These are phyloP conservation scores for Lycium ferocissimum DNA, from an alignment of 257 asterid species.

Conservation along the genomic window DNA sequence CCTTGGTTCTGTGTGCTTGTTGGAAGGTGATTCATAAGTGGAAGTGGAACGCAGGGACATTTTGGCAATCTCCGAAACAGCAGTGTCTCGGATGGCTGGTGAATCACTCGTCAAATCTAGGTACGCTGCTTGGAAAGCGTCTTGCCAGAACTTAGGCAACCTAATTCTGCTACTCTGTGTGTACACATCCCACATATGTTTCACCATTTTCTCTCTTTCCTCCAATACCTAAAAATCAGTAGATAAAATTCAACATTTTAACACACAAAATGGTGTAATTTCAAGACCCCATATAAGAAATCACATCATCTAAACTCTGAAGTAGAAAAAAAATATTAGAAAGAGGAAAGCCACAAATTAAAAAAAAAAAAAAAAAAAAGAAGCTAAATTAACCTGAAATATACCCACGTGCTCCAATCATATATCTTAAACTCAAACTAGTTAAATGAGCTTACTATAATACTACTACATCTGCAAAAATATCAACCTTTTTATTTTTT, in stretches of 20 bases:
- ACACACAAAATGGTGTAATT: constrained; percentile 5
- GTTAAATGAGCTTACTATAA: not conserved
- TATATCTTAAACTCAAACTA: not conserved
- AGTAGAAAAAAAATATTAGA: not conserved
- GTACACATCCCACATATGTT: constrained; percentile 91
- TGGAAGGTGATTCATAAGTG: constrained; percentile 35
- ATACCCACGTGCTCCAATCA: not conserved
- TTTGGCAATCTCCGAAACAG: constrained; percentile 85
- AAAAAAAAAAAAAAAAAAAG: not conserved
- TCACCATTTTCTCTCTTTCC: constrained; percentile 84
- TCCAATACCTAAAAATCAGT: constrained; percentile 68
- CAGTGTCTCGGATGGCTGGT: constrained; percentile 52
- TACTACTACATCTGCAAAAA: not conserved
- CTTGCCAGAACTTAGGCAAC: constrained; percentile 86
- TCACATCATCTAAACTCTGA: not conserved
- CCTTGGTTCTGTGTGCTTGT: constrained; percentile 7
- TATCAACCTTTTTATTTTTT: not conserved
- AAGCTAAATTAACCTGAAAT: not conserved
- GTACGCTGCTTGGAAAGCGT: constrained; percentile 94
- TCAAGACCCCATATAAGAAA: not conserved
- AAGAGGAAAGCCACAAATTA: not conserved
- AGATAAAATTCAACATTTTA: not conserved
- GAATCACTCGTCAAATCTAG: constrained; percentile 78
- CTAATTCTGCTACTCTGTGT: constrained; percentile 60
- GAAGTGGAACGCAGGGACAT: constrained; percentile 72